phyloP scores from a whole-genome alignment of 345 rosid species.

The Garcia nutans region DNA sequence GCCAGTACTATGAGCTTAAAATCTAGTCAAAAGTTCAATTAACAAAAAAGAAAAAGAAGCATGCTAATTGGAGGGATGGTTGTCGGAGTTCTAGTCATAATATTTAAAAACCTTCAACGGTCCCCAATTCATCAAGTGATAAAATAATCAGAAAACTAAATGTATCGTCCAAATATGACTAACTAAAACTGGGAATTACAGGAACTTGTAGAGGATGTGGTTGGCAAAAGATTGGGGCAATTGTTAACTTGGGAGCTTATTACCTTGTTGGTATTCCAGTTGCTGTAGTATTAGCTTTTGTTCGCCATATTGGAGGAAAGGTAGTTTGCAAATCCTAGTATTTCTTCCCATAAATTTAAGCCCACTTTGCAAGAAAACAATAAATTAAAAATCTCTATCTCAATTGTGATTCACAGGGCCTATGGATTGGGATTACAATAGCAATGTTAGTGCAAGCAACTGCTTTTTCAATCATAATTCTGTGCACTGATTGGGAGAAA shows the following conservation, averaged over 20 bases:
- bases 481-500: slow-evolving; percentile 5
- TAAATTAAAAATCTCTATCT: neutral
- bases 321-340: neutral
- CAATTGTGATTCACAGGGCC: neutral
- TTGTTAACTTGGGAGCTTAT: slow-evolving; percentile 51
- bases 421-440: slow-evolving; percentile 9
- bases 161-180: too few species aligned
- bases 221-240: slow-evolving; percentile 58
- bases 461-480: neutral
- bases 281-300: slow-evolving; percentile 17
- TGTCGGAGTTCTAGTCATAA: too few species aligned
- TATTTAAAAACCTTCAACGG: too few species aligned
- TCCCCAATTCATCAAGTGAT: too few species aligned
- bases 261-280: slow-evolving; percentile 48
- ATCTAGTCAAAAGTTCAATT: too few species aligned
- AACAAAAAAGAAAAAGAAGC: too few species aligned
- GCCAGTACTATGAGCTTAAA: too few species aligned
- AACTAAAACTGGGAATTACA: slow-evolving; percentile 5
- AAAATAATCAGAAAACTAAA: too few species aligned
- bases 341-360: too few species aligned
- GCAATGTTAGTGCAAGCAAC: slow-evolving; percentile 13
- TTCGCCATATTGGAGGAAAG: slow-evolving; percentile 35
- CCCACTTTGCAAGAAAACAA: too few species aligned
- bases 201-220: slow-evolving; percentile 67
- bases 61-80: too few species aligned